Evolutionary conservation across 208 protist species (phyloP), one percentile per base, ranked within the genome.

Genomic region (Wallacemonas sp.): DNA sequence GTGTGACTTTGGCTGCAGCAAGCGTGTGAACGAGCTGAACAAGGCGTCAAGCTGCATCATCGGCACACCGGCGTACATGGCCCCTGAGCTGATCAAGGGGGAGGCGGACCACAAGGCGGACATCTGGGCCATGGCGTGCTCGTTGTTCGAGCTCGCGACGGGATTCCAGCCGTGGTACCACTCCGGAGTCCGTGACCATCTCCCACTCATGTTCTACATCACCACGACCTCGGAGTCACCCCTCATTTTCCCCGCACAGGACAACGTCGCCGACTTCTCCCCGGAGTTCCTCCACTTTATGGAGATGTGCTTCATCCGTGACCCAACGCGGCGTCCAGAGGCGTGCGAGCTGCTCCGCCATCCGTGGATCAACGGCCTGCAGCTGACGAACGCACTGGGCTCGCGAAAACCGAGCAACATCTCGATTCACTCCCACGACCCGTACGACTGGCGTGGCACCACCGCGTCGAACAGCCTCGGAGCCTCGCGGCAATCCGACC

Each of bases 1-100:
- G 43, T 92, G 90, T 62, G 93, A 97, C 62, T 97, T 97, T 75
- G 93, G 93, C 23, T 95, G 88, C 64, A 90, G 86, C 65, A 96
- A 95, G 68, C 84, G 88, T n/a, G 74, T 96, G 11, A 82, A 80
- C 39, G 88, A 96, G 67, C 75, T 93, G 27, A 92, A 74, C 70
- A 92, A 89, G 62, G 80, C 88, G 16, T 68, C 85, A 34, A 92
- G 76, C 58, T 93, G 83, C 68, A 88, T 96, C 54, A 88, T 97
- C 58, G 92, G 92, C 12, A 97, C 92, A 2, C 92, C 92, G 19
- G 80, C 90, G 12, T 97, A 97, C 78, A 95, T 97, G 86, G 80
- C 92, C 0, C 92, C 92, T 4, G 92, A 97, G 65, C 72, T 93
- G 55, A 97, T 97, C 67, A 94, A 86, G 43, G 87, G 92, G 12